Base-by-base conservation (phyloP, 2,329 filamentous ascomycete genomes). In the Ceratocystis lukuohia region DNA sequence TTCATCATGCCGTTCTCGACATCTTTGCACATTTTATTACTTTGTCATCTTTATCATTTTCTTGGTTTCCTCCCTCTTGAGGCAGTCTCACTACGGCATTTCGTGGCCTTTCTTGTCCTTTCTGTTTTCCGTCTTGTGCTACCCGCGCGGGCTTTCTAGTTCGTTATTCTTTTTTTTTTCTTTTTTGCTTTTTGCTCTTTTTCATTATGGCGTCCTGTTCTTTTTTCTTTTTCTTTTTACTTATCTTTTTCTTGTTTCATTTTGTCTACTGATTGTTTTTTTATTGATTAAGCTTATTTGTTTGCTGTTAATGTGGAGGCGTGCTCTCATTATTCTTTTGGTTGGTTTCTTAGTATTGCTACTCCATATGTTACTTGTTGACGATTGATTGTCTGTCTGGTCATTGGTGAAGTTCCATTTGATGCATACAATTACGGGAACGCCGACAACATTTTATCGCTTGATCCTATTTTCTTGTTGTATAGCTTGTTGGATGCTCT, bases 21-120 rank as follows among this genome's bases (percentile, higher is more conserved):
- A 33, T 59, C 7, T 59, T 59, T 10, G 56, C 56, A 59, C 71
- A 72, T 71, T 72, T 70, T 72, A 73, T 71, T 74, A 73, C 73
- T 72, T 73, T 68, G 66, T 67, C 67, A 68, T 68, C 67, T 66
- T 56, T 69, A 61, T 45, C 62, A 56, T 67, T 46, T 68, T 68
- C 66, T 67, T 68, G 66, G 10, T 10, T 30, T 30, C 17, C 5
- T 33, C 5, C 30, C 28, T 37, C 33, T 59, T 33, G 56, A n/a
- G 48, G 12, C 30, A 59, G 56, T 28, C 22, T n/a, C 33, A 30
- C 28, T 59, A 4, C 56, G 30, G 33, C 22, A 20, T 8, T 37
- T 15, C 7, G 48, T 10, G n/a, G 33, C 28, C 37, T 44, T 22
- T 17, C 48, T 65, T 53, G 22, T 53, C 48, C 25, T 28, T 59